Percentiles rank a stretch among this genome's conserved stretches.
Evolutionary conservation across 176 grass and related monocot genomes (phyloP).

Genomic region (Cenchrus americanus): DNA sequence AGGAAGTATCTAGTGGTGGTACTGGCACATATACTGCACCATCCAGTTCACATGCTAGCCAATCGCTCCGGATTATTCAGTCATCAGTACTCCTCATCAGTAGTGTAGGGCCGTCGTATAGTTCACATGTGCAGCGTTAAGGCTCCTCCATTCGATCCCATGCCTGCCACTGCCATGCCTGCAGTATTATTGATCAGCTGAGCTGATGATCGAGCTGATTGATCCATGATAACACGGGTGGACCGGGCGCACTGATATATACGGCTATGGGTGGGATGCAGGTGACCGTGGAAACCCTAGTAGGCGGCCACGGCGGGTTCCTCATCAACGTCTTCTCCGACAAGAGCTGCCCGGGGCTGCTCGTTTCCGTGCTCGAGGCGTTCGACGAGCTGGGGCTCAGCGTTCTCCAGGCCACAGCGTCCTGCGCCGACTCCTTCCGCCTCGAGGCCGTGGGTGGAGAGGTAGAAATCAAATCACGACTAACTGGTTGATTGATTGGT

Average conservation of each 20-base stretch:
- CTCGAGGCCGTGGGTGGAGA: constrained; percentile 76
- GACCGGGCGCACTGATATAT: too few species aligned
- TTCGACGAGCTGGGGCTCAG: constrained; percentile 90
- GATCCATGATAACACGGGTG: constrained; percentile 9
- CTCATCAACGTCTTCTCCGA: constrained; percentile 78
- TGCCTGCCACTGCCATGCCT: not conserved
- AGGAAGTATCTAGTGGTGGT: not conserved
- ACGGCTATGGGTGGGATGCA: not conserved
- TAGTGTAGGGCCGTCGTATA: not conserved
- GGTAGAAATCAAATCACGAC: constrained; percentile 32
- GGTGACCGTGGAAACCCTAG: constrained; percentile 91
- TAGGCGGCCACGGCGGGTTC: constrained; percentile 61
- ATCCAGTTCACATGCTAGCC: constrained; percentile 18
- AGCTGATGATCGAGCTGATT: constrained; percentile 1
- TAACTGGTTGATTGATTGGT: too few species aligned
- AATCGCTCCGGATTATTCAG: not conserved
- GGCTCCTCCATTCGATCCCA: not conserved
- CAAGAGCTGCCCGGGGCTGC: constrained; percentile 85
- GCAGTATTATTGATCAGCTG: not conserved
- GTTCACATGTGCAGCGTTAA: constrained; percentile 15
- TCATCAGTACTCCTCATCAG: not conserved
- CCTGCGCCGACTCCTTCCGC: constrained; percentile 80
- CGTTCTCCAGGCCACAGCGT: constrained; percentile 81
- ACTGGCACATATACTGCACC: not conserved
- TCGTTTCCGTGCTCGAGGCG: constrained; percentile 80